A percentile compares a stretch with the other conserved stretches of the same genome.
These are phyloP conservation scores for Brassica hybrid DNA, from an alignment of 441 rosid genomes.

Conservation along the genomic window DNA sequence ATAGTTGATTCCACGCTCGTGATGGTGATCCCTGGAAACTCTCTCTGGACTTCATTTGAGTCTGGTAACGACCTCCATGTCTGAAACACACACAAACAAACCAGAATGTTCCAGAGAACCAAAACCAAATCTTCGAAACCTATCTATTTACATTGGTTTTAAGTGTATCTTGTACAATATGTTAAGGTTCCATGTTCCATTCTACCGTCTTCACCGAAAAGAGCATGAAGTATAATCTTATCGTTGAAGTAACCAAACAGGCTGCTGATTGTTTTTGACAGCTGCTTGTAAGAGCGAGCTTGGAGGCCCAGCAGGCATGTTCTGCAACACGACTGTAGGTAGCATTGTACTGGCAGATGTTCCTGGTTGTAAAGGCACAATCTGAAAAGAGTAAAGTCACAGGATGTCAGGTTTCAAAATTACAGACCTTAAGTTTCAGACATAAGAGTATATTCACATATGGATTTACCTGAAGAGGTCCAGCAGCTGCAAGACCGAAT, in stretches of 20 bases:
- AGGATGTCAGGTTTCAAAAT: constrained; percentile 3
- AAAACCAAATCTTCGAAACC: no score
- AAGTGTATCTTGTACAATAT: background rate
- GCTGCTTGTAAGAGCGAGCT: constrained; percentile 95
- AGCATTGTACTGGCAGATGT: constrained; percentile 67
- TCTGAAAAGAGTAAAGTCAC: constrained; percentile 48
- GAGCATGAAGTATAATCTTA: constrained; percentile 64
- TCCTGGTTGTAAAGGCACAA: constrained; percentile 85
- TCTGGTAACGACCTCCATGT: constrained; percentile 97
- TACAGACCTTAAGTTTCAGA: constrained; percentile 1
- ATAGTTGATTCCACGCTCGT: constrained; percentile 65
- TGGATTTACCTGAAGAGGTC: constrained; percentile 79
- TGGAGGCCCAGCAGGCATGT: constrained; percentile 82
- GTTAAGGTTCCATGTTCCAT: constrained; percentile 90
- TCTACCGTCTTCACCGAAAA: constrained; percentile 86
- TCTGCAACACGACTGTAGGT: constrained; percentile 90
- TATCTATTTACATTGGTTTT: background rate
- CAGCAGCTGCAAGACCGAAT: constrained; percentile 92
- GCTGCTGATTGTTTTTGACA: constrained; percentile 92
- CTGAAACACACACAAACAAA: constrained; percentile 44
- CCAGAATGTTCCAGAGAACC: constrained; percentile 6
- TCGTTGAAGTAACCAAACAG: constrained; percentile 85
- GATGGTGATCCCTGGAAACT: constrained; percentile 69
- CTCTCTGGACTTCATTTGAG: constrained; percentile 84
- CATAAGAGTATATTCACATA: background rate